Conservation (phyloP, 208 protist genomes). For the Phytomonas francai region DNA sequence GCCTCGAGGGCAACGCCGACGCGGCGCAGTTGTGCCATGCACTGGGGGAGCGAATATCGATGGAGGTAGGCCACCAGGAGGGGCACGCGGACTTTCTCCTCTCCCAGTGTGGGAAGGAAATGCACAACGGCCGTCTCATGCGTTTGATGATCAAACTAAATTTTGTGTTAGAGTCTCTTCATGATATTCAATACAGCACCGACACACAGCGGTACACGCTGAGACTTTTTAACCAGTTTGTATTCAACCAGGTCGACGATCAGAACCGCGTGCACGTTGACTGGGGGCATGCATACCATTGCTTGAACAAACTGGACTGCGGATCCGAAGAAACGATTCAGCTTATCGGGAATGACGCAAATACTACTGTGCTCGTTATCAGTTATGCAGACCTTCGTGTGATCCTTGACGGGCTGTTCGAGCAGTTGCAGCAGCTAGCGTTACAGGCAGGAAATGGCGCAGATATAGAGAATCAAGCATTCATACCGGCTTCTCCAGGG, state of each 20-base stretch:
- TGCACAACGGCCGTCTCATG: constrained; percentile 95
- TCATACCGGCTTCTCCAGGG: not conserved
- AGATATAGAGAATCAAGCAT: constrained; percentile 1
- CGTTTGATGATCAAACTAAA: constrained; percentile 91
- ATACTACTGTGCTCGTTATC: constrained; percentile 87
- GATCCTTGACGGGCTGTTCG: constrained; percentile 79
- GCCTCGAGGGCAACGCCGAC: constrained; percentile 53
- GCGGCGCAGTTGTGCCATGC: constrained; percentile 63
- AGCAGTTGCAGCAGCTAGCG: constrained; percentile 65
- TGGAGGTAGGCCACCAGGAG: constrained; percentile 83
- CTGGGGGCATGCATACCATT: constrained; percentile 93
- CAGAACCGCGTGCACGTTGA: constrained; percentile 86
- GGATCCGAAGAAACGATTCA: constrained; percentile 91
- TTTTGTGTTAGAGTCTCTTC: constrained; percentile 85
- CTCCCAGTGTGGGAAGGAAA: constrained; percentile 88
- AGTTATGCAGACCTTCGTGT: constrained; percentile 91
- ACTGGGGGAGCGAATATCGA: constrained; percentile 78
- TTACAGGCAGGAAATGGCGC: not conserved
- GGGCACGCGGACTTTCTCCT: constrained; percentile 87
- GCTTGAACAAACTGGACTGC: constrained; percentile 96
- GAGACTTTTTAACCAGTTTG: constrained; percentile 93
- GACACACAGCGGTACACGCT: constrained; percentile 76
- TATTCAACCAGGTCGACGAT: constrained; percentile 95
- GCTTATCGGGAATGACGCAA: constrained; percentile 87
- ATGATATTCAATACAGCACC: constrained; percentile 71